A percentile compares a stretch with the other conserved stretches of the same genome.
Conservation (phyloP, 192 early-diverging fungal species). For the Glomus cerebriforme region DNA sequence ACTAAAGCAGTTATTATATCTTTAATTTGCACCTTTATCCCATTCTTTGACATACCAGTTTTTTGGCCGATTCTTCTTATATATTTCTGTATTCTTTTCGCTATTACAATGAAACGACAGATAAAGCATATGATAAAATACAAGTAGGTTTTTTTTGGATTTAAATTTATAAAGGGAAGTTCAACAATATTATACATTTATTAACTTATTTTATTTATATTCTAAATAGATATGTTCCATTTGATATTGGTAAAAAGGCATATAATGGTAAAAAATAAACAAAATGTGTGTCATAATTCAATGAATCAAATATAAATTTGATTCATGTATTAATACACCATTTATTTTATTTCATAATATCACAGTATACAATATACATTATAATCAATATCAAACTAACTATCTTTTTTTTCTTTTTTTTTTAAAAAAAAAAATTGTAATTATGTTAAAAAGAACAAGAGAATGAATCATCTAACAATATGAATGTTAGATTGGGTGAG, state of each 20-base stretch:
- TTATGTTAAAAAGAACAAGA: too few relatives aligned
- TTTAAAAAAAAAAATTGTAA: too few relatives aligned
- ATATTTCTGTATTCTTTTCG: conserved; percentile 94
- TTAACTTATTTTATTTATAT: neutral
- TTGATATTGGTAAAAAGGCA: conserved; percentile 77
- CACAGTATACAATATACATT: too few relatives aligned
- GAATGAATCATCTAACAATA: too few relatives aligned
- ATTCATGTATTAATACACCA: too few relatives aligned
- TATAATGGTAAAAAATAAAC: conserved; percentile 48
- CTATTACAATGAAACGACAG: conserved; percentile 95
- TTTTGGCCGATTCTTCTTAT: conserved; percentile 98
- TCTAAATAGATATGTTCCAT: conserved; percentile 70
- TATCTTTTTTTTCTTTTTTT: too few relatives aligned
- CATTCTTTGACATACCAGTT: conserved; percentile 94
- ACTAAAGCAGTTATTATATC: conserved; percentile 82
- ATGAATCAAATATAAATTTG: too few relatives aligned
- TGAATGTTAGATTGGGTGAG: too few relatives aligned
- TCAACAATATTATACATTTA: neutral
- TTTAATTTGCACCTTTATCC: conserved; percentile 83
- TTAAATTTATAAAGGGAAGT: neutral
- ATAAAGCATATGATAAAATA: conserved; percentile 98
- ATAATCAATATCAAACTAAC: too few relatives aligned
- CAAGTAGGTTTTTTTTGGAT: conserved; percentile 36
- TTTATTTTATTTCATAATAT: too few relatives aligned
- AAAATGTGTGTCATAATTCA: neutral